Evolutionary conservation across 306 rosid genomes (phyloP).

Genomic region (Pterocarpus macrocarpus): DNA sequence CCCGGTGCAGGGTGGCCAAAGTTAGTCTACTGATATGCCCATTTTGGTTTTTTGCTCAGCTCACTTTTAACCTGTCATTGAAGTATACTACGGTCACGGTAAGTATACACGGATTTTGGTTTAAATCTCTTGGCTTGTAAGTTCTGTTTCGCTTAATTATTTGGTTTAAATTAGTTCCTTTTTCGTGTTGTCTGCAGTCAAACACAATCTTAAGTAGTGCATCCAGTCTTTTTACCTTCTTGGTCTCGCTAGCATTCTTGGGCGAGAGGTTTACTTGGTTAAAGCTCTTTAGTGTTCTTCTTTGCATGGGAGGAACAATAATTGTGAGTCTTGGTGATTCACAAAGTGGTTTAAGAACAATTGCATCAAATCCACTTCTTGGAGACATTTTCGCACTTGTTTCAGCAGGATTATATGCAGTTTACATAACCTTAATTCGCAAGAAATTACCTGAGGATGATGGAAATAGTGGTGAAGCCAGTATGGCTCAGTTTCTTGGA

Average conservation of each 20-base stretch:
- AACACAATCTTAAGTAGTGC: conserved; percentile 98
- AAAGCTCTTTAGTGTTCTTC: conserved; percentile 89
- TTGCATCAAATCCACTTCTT: conserved; percentile 87
- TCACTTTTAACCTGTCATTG: conserved; percentile 86
- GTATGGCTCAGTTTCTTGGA: conserved; percentile 98
- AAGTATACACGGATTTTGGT: conserved; percentile 39
- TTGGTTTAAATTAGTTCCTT: conserved; percentile 39
- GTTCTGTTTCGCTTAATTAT: conserved; percentile 31
- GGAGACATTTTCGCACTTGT: conserved; percentile 85
- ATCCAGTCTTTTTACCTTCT: conserved; percentile 94
- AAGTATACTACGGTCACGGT: conserved; percentile 97
- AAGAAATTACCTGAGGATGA: conserved; percentile 84
- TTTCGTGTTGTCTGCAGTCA: conserved; percentile 71
- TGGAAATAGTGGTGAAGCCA: conserved; percentile 76
- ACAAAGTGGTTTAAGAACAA: conserved; percentile 49
- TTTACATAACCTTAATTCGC: conserved; percentile 91
- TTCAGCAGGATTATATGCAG: conserved; percentile 88
- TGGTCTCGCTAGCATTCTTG: conserved; percentile 90
- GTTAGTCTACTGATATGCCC: conserved; percentile 90
- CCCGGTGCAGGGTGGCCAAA: conserved; percentile 82
- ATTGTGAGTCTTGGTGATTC: conserved; percentile 96
- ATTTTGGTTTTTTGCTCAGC: conserved; percentile 95
- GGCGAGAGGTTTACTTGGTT: conserved; percentile 92
- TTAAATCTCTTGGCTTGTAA: conserved; percentile 13
- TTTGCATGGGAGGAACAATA: conserved; percentile 96